Percentiles rank a stretch among this genome's conserved stretches.
Evolutionary conservation across 2,329 filamentous ascomycete species (phyloP).

Genomic region (Fusarium sterilihyphosum): DNA sequence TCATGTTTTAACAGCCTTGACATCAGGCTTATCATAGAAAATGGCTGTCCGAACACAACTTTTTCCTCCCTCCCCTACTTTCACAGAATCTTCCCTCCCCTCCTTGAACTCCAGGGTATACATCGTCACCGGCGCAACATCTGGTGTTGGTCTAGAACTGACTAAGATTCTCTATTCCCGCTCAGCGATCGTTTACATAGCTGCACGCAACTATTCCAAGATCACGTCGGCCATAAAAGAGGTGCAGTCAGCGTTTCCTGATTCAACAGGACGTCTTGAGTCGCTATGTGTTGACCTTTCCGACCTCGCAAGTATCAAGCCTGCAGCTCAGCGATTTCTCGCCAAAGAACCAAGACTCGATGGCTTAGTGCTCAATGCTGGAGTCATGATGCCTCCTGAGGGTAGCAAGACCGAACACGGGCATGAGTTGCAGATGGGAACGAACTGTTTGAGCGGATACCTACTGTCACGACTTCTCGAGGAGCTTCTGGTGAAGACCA

Average conservation of each 20-base stretch:
- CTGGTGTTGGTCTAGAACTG: constrained; percentile 28
- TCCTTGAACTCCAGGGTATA: constrained; percentile 21
- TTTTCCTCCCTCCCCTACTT: constrained; percentile 28
- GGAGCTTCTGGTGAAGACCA: constrained; percentile 4
- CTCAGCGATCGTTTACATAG: constrained; percentile 27
- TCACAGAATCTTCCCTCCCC: constrained; percentile 28
- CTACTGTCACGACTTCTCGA: constrained; percentile 19
- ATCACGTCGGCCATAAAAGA: constrained; percentile 16
- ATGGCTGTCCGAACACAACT: constrained; percentile 30
- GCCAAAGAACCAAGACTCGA: constrained; percentile 22
- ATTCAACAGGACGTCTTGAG: constrained; percentile 22
- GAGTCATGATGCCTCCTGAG: constrained; percentile 31
- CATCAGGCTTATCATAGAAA: background rate
- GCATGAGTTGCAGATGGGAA: constrained; percentile 35
- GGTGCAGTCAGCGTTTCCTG: constrained; percentile 9
- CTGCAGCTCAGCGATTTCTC: background rate
- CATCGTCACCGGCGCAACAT: constrained; percentile 35
- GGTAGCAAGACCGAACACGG: constrained; percentile 27
- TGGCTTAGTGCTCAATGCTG: constrained; percentile 32
- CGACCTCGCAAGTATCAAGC: constrained; percentile 14
- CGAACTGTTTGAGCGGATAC: constrained; percentile 34
- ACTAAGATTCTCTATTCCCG: constrained; percentile 32
- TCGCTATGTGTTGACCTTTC: constrained; percentile 26
- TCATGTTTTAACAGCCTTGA: background rate
- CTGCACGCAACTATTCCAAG: constrained; percentile 15